A percentile compares a stretch with the other conserved stretches of the same genome.
Evolutionary conservation across 345 rosid genomes (phyloP).

Genomic region (Angophora floribunda): DNA sequence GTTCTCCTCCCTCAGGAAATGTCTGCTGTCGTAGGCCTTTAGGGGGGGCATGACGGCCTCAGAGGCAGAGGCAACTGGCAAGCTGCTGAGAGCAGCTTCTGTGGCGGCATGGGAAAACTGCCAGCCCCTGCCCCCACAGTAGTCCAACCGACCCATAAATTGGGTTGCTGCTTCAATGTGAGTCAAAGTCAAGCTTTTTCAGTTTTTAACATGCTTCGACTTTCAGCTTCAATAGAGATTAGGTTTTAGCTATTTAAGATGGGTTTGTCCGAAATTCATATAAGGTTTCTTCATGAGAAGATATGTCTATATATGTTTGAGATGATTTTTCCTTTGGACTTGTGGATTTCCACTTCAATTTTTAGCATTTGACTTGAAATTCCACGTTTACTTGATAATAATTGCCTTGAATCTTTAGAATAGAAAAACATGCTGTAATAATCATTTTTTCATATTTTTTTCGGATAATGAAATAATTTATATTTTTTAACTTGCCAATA

Average conservation of each 20-base stretch:
- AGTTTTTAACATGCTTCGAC: background rate
- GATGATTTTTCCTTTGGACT: background rate
- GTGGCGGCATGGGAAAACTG: conserved; percentile 83
- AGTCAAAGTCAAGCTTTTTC: background rate
- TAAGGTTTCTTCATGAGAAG: background rate
- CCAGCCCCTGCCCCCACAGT: conserved; percentile 85
- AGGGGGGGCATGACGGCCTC: conserved; percentile 62
- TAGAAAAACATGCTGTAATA: background rate
- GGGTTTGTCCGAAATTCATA: background rate
- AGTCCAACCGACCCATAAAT: conserved; percentile 80
- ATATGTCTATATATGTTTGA: background rate
- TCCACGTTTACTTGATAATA: background rate
- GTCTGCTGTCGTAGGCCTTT: conserved; percentile 64
- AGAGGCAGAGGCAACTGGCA: conserved; percentile 19
- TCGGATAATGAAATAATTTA: background rate
- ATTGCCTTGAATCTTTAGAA: background rate
- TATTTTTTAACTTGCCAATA: background rate
- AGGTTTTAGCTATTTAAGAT: background rate
- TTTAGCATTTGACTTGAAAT: background rate
- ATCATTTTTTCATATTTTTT: background rate
- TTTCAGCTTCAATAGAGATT: background rate
- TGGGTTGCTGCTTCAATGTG: background rate
- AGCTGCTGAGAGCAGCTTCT: conserved; percentile 69
- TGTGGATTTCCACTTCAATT: background rate
- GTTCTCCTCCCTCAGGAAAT: conserved; percentile 60